Base-by-base conservation (phyloP, 495 filamentous ascomycete genomes). In the Penicillium crystallinum region DNA sequence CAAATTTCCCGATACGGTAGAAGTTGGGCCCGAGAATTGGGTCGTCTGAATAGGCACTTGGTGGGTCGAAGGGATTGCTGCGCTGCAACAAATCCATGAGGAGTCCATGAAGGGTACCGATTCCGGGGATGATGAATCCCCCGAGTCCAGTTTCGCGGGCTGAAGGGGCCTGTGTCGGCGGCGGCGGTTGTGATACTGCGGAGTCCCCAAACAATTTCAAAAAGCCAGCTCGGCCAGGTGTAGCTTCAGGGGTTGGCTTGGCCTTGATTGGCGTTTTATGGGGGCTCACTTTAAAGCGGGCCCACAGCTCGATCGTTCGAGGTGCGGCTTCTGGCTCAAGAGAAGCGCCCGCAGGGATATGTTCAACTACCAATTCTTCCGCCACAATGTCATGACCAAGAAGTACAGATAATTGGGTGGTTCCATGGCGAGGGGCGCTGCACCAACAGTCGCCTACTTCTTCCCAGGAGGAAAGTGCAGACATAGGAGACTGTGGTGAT, bases 381-480 rank as follows among this genome's bases (percentile, higher is more conserved):
- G 76, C 73, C 4, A 75, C 63, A 19, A 78, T 75, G 1, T 52
- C 50, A 11, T 59, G 66, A 6, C 65, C 57, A 0, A 78, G 62
- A 0, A 56, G 29, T 4, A 77, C 58, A 9, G 62, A 49, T 5
- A 80, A 56, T 49, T 80, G 77, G 6, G 72, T 47, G 36, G 68
- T 65, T 5, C 72, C 73, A 18, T 65, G 38, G 8, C 63, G 63
- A 15, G 66, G 65, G 22, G 62, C 61, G 30, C 59, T 68, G 53
- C 76, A 80, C 74, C 73, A 79, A 52, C 73, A 72, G 27, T 79
- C 76, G n/a, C 70, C 72, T 6, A 64, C 49, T 21, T 77, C 76
- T 11, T 71, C 54, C 76, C 76, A 78, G 1, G 66, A 48, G 3
- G 48, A 41, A 14, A 77, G 57, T 15, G 73, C 75, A 19, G 65